A percentile compares a stretch with the other conserved stretches of the same genome.
Evolutionary conservation across 2,329 filamentous ascomycete species (phyloP).

Genomic region (Byssothecium circinans): DNA sequence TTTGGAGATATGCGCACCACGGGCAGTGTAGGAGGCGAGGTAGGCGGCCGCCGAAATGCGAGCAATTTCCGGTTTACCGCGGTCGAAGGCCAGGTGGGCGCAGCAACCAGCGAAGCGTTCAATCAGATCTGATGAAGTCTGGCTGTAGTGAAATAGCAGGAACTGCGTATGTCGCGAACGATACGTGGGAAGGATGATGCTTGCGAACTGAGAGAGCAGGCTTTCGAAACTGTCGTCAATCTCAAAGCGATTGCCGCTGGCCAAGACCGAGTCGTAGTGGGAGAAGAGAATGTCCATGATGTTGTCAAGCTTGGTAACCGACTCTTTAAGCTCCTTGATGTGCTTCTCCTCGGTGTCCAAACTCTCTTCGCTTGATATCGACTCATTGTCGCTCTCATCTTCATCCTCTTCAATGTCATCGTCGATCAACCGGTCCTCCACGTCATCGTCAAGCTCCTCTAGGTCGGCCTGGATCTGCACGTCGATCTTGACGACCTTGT

Average conservation of each 20-base stretch:
- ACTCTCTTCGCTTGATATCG: slow-evolving; percentile 66
- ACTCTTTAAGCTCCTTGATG: slow-evolving; percentile 73
- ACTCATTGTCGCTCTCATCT: slow-evolving; percentile 67
- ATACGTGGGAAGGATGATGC: slow-evolving; percentile 85
- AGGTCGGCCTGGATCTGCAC: slow-evolving; percentile 93
- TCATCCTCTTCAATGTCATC: slow-evolving; percentile 53
- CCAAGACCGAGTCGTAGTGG: slow-evolving; percentile 75
- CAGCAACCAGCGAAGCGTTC: slow-evolving; percentile 82
- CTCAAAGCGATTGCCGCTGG: slow-evolving; percentile 63
- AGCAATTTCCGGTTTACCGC: slow-evolving; percentile 63
- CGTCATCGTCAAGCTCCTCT: slow-evolving; percentile 88
- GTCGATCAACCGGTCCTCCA: slow-evolving; percentile 71
- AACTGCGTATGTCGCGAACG: slow-evolving; percentile 94
- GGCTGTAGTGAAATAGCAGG: slow-evolving; percentile 91
- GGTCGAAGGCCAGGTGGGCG: slow-evolving; percentile 71
- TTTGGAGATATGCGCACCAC: slow-evolving; percentile 78
- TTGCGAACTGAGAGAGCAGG: slow-evolving; percentile 81
- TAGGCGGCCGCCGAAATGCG: slow-evolving; percentile 89
- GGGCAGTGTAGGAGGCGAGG: slow-evolving; percentile 89
- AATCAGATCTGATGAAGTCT: slow-evolving; percentile 74
- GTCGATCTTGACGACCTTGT: slow-evolving; percentile 89
- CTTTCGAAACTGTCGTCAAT: slow-evolving; percentile 75
- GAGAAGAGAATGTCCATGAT: slow-evolving; percentile 87
- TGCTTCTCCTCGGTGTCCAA: slow-evolving; percentile 60
- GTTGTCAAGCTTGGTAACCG: slow-evolving; percentile 87